Evolutionary conservation across 257 asterid genomes (phyloP), one percentile per base, ranked within the genome.

Genomic region (Eustoma russellianum): DNA sequence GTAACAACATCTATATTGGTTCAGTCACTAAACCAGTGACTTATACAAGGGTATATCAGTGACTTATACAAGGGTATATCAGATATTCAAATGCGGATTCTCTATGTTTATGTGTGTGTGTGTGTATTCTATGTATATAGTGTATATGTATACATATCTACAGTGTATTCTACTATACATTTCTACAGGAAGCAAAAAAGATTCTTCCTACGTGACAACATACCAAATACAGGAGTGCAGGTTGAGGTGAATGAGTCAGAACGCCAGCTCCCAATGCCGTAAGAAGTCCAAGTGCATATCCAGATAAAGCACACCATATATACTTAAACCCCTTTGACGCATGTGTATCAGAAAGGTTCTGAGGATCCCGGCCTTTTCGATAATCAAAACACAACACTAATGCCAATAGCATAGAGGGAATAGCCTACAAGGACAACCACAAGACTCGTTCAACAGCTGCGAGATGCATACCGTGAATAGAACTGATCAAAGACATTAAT

Each of bases 171-270:
- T n/a, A n/a, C n/a, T n/a, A n/a, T n/a, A n/a, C n/a, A n/a, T n/a
- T n/a, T n/a, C n/a, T n/a, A n/a, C n/a, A n/a, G n/a, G n/a, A n/a
- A n/a, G n/a, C n/a, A 7, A 4, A 38, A 38, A 38, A 38, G 5
- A 11, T 38, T 38, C 18, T 45, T 18, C 19, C 45, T 6, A 11
- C 7, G 28, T 30, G 9, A 59, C 33, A 46, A 48, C 54, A 11
- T 81, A 92, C 98, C 95, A 88, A 77, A 68, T 88, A 92, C 34
- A 92, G 60, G 67, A 92, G 97, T 9, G 97, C 98, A 6, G 97
- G 98, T 62, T 91, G 98, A 55, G 98, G 95, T 9, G n/a, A 87
- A 52, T 61, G 94, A 19, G 97, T 84, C 68, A 91, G 76, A 47
- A 88, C 71, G 58, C 98, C 97, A 56, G 97, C 97, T 66, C 94